Evolutionary conservation across 2,329 filamentous ascomycete genomes (phyloP).

Genomic region (Stenocarpella maydis): DNA sequence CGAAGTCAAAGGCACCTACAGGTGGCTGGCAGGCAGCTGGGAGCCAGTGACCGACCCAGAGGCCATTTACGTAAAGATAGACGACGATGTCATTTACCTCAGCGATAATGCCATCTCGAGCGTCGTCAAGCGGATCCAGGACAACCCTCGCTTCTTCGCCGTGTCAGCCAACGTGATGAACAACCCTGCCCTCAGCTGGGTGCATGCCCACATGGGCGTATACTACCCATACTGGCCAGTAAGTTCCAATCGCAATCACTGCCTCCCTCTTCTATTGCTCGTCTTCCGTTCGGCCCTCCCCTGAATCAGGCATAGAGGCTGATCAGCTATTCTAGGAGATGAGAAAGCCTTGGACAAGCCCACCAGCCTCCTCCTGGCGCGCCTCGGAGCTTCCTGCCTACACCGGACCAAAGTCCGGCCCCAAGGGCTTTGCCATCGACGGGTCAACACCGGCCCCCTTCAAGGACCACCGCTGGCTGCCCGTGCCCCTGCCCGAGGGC

Average conservation of each 20-base stretch:
- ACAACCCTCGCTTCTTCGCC: slow-evolving; percentile 58
- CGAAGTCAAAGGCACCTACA: slow-evolving; percentile 45
- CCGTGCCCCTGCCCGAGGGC: slow-evolving; percentile 45
- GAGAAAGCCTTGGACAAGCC: slow-evolving; percentile 32
- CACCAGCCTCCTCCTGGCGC: slow-evolving; percentile 48
- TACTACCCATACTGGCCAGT: slow-evolving; percentile 62
- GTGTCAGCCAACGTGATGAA: slow-evolving; percentile 67
- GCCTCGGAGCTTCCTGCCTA: slow-evolving; percentile 49
- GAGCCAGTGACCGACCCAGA: slow-evolving; percentile 43
- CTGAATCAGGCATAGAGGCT: background rate
- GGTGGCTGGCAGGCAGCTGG: slow-evolving; percentile 47
- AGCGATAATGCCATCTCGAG: slow-evolving; percentile 56
- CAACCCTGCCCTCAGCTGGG: slow-evolving; percentile 60
- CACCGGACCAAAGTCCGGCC: slow-evolving; percentile 40
- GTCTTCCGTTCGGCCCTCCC: no score
- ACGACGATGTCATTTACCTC: slow-evolving; percentile 54
- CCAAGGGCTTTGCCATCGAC: slow-evolving; percentile 41
- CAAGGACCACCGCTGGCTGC: slow-evolving; percentile 60
- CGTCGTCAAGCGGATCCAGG: slow-evolving; percentile 60
- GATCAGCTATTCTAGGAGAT: background rate
- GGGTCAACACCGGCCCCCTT: slow-evolving; percentile 48
- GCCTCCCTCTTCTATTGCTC: background rate
- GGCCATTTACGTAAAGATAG: slow-evolving; percentile 53
- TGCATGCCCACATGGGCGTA: slow-evolving; percentile 62
- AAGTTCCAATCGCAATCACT: background rate